phyloP scores from a whole-genome alignment of 495 filamentous ascomycete species.

The Penicillium paradoxum region DNA sequence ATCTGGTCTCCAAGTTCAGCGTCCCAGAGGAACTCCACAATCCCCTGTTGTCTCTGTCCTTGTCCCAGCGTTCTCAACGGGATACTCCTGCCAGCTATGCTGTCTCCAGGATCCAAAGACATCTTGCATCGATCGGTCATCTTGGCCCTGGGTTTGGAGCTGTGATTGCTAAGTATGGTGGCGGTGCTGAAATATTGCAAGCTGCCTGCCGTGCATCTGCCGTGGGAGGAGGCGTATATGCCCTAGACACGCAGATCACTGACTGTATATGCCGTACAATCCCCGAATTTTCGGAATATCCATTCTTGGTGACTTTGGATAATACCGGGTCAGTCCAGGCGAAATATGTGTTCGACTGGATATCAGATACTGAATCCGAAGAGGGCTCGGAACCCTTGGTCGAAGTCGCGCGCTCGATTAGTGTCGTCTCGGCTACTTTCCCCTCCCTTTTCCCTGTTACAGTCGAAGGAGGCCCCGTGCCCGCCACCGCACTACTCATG shows the following conservation, averaged over 20 bases:
- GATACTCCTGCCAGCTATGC: conserved; percentile 61
- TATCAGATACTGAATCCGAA: conserved; percentile 34
- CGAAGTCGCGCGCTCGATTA: conserved; percentile 45
- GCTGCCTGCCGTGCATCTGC: conserved; percentile 88
- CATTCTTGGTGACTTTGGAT: conserved; percentile 49
- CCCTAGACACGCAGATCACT: conserved; percentile 65
- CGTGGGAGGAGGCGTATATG: conserved; percentile 87
- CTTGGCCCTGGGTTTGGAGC: conserved; percentile 84
- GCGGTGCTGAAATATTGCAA: conserved; percentile 85
- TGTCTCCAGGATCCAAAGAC: conserved; percentile 64
- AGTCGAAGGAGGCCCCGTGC: conserved; percentile 66
- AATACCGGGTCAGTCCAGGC: conserved; percentile 58
- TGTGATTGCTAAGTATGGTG: conserved; percentile 87
- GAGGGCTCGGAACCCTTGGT: conserved; percentile 11
- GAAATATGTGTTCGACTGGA: conserved; percentile 49
- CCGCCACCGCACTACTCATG: conserved; percentile 69
- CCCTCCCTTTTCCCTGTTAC: conserved; percentile 60
- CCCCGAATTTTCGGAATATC: conserved; percentile 10
- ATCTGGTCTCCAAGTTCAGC: conserved; percentile 67
- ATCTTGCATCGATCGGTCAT: conserved; percentile 79
- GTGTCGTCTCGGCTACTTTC: conserved; percentile 66
- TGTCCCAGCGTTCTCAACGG: conserved; percentile 56
- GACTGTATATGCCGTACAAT: conserved; percentile 15
- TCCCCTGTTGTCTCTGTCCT: conserved; percentile 72
- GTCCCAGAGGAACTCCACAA: conserved; percentile 63